Evolutionary conservation across 1,284 basidiomycete species (phyloP).

Genomic region (Pseudozyma pruni): DNA sequence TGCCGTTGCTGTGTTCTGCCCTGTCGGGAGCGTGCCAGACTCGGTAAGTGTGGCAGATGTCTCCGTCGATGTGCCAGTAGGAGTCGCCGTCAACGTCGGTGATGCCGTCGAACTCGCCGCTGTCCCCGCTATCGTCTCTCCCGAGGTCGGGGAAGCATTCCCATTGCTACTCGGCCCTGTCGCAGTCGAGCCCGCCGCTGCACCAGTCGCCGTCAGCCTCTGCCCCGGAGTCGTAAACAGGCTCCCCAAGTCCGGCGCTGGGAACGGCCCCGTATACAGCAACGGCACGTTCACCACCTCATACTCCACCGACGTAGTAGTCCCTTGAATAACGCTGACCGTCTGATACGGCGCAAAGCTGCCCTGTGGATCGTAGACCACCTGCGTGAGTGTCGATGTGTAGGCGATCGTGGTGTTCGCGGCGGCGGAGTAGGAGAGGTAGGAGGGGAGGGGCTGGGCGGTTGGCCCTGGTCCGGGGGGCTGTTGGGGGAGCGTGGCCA

Average conservation of each 20-base stretch:
- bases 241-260: conserved; percentile 51
- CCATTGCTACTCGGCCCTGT: neutral
- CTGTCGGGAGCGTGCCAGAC: neutral
- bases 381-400: conserved; percentile 34
- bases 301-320: conserved; percentile 43
- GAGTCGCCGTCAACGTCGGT: neutral
- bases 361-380: conserved; percentile 56
- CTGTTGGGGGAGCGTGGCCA: conserved; percentile 51
- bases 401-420: conserved; percentile 33
- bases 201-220: neutral
- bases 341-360: conserved; percentile 43
- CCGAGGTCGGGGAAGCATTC: neutral
- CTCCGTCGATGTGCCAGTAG: neutral
- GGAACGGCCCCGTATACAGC: conserved; percentile 57
- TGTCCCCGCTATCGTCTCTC: too few species aligned
- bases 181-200: conserved; percentile 7
- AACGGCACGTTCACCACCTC: conserved; percentile 52
- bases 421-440: conserved; percentile 54
- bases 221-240: conserved; percentile 53
- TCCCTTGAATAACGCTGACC: conserved; percentile 25
- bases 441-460: conserved; percentile 55
- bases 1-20: neutral
- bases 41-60: neutral
- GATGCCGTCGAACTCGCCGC: neutral
- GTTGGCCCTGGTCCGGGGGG: conserved; percentile 57